phyloP scores from a whole-genome alignment of 2,329 filamentous ascomycete genomes.

The Penicillium fuscoglaucum region DNA sequence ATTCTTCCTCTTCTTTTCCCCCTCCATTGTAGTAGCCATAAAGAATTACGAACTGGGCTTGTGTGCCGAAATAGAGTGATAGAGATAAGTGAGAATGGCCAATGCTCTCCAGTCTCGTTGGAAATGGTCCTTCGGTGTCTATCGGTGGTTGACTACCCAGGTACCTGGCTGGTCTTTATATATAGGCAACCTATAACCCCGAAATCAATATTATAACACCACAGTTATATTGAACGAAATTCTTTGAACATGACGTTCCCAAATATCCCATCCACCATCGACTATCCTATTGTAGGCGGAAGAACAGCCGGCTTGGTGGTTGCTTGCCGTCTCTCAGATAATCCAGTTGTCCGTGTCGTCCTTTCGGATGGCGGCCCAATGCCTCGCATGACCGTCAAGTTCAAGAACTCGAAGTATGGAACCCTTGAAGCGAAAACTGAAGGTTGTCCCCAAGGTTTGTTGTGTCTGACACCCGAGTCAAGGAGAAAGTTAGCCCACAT shows the following conservation, averaged over 20 bases:
- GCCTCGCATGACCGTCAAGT: constrained; percentile 12
- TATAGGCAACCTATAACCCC: too few species aligned
- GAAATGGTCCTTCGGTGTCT: too few species aligned
- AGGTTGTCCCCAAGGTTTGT: constrained; percentile 13
- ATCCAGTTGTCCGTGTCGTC: constrained; percentile 7
- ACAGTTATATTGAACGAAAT: background rate
- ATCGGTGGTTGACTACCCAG: too few species aligned
- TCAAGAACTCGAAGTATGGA: constrained; percentile 8
- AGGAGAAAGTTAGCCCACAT: background rate
- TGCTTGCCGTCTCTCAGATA: constrained; percentile 19
- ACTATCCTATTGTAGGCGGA: constrained; percentile 21
- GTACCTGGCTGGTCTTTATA: too few species aligned
- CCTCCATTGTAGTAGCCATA: too few species aligned
- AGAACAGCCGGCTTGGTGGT: constrained; percentile 20
- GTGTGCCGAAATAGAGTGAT: too few species aligned
- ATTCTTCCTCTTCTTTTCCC: too few species aligned
- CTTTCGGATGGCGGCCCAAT: constrained; percentile 19
- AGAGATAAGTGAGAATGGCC: too few species aligned
- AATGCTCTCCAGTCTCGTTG: too few species aligned
- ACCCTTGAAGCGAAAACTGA: constrained; percentile 10
- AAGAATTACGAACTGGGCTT: too few species aligned
- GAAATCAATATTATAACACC: background rate
- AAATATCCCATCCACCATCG: background rate
- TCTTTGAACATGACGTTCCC: background rate
- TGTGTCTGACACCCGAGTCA: background rate